Evolutionary conservation across 2,329 filamentous ascomycete species (phyloP).

Genomic region (Elsinoe batatas): DNA sequence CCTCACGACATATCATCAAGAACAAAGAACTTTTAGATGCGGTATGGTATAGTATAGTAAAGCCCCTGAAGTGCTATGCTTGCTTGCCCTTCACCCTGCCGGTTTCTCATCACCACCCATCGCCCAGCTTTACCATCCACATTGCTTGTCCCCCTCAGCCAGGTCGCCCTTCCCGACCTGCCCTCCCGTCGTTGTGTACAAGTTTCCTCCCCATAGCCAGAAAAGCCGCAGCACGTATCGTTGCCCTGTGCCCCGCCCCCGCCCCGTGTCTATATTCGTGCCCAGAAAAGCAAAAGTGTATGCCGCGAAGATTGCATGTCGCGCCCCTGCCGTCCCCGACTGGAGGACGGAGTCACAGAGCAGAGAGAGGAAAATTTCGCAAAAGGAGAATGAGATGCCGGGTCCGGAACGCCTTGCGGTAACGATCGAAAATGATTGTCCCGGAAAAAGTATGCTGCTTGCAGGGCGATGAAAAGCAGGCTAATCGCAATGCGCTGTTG

Average conservation of each 20-base stretch:
- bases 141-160: background rate
- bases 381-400: background rate
- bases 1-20: background rate
- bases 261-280: too few species aligned
- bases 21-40: constrained; percentile 6
- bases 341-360: background rate
- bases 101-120: background rate
- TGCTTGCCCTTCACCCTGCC: background rate
- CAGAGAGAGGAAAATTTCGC: background rate
- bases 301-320: background rate
- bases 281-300: background rate
- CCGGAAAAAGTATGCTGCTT: background rate
- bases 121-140: background rate
- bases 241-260: background rate
- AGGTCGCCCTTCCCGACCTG: background rate
- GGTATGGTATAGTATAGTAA: constrained; percentile 10
- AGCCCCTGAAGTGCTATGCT: background rate
- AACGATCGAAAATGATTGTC: constrained; percentile 7
- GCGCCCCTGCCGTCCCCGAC: background rate
- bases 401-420: constrained; percentile 8
- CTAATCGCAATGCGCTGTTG: background rate
- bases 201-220: background rate
- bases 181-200: background rate
- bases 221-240: background rate
- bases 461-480: background rate